These are phyloP conservation scores for Rubia balearica DNA, from an alignment of 305 asterid species.

Conservation along the genomic window DNA sequence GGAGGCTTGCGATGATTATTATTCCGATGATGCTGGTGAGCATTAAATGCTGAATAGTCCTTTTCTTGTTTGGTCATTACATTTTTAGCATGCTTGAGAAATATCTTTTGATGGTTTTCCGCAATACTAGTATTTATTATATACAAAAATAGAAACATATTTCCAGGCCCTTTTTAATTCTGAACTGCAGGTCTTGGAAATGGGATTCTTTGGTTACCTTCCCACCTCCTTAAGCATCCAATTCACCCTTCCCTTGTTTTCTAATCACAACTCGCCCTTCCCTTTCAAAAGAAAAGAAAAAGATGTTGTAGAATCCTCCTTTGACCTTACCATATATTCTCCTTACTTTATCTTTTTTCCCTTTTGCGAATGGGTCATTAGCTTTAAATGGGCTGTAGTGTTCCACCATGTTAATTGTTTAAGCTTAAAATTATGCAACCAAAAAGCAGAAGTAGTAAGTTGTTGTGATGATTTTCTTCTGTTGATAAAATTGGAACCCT, in stretches of 20 bases:
- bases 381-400: neutral
- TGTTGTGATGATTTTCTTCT: neutral
- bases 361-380: neutral
- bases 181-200: neutral
- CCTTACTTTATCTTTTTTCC: neutral
- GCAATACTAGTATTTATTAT: neutral
- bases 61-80: conserved; percentile 1
- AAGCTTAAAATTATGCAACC: neutral
- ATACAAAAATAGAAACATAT: neutral
- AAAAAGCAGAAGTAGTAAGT: neutral
- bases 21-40: conserved; percentile 53
- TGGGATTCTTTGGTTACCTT: neutral
- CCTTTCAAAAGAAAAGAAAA: neutral
- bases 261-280: neutral
- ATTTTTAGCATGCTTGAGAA: neutral
- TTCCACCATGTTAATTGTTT: neutral
- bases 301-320: neutral
- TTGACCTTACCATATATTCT: neutral
- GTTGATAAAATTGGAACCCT: neutral
- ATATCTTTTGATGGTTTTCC: neutral
- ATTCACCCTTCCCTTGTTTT: too few species aligned
- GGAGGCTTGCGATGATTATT: conserved; percentile 45
- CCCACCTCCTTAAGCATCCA: neutral
- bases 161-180: neutral
- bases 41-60: conserved; percentile 8